Evolutionary conservation across 805 yeast genomes (phyloP).

Genomic region (Vanderwaltozyma yarrowii): DNA sequence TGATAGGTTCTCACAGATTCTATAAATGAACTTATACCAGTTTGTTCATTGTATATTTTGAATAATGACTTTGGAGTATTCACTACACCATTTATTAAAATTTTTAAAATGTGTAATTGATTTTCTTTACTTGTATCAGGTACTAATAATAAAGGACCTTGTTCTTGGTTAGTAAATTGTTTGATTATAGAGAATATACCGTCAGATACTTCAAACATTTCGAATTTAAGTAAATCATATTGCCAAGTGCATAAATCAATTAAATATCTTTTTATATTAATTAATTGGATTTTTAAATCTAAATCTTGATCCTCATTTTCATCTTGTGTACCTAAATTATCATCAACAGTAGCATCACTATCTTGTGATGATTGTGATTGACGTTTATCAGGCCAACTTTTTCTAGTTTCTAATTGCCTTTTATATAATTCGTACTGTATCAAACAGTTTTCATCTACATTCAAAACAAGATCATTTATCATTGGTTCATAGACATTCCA

Average conservation of each 20-base stretch:
- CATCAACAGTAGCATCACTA: constrained; percentile 13
- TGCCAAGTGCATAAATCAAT: constrained; percentile 41
- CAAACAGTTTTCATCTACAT: constrained; percentile 35
- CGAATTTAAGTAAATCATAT: constrained; percentile 30
- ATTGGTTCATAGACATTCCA: constrained; percentile 66
- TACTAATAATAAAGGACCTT: constrained; percentile 21
- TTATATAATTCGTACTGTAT: constrained; percentile 30
- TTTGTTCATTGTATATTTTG: constrained; percentile 17
- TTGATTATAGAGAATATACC: constrained; percentile 24
- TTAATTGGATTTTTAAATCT: constrained; percentile 29
- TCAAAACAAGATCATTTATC: constrained; percentile 37
- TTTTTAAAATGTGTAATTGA: constrained; percentile 16
- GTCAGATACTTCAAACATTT: constrained; percentile 24
- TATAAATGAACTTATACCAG: constrained; percentile 17
- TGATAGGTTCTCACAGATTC: constrained; percentile 15
- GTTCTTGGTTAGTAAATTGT: constrained; percentile 23
- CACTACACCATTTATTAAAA: constrained; percentile 17
- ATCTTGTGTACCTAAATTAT: constrained; percentile 3
- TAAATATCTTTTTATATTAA: constrained; percentile 40
- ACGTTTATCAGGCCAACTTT: constrained; percentile 13
- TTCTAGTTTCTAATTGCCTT: constrained; percentile 23
- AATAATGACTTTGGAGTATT: constrained; percentile 18
- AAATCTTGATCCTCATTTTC: constrained; percentile 24
- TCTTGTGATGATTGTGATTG: constrained; percentile 6
- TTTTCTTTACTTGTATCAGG: constrained; percentile 16